Evolutionary conservation across 345 rosid genomes (phyloP).

Genomic region (Rhodamnia rubescens): DNA sequence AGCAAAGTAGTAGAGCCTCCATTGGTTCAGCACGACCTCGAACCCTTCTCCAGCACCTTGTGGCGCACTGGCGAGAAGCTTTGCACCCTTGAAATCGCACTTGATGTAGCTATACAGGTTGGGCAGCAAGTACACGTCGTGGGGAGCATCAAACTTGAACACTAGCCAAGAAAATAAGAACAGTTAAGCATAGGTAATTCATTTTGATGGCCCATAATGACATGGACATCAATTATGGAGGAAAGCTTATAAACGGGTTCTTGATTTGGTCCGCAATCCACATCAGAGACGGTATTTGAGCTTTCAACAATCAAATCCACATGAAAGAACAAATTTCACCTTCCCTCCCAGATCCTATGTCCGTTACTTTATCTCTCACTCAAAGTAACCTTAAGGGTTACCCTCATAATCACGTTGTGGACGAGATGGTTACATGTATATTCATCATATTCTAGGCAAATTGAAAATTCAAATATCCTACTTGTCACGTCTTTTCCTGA

Average conservation of each 20-base stretch:
- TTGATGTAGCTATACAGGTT: constrained; percentile 1
- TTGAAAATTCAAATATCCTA: neutral
- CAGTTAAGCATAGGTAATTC: neutral
- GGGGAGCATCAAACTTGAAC: constrained; percentile 13
- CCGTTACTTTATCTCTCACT: neutral
- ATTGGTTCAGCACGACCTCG: constrained; percentile 1
- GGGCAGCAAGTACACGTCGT: constrained; percentile 11
- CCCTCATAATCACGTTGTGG: neutral
- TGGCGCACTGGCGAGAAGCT: constrained; percentile 1
- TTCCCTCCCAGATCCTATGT: neutral
- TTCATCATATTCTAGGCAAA: neutral
- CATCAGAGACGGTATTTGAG: neutral
- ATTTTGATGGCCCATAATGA: neutral
- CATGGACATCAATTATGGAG: neutral
- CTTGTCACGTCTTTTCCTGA: neutral
- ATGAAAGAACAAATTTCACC: neutral
- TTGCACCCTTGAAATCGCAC: constrained; percentile 8
- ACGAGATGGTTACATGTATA: neutral
- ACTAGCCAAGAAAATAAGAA: neutral
- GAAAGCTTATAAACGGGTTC: neutral
- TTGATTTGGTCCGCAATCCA: neutral
- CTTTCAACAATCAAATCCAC: neutral
- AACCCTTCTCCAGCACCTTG: constrained; percentile 4
- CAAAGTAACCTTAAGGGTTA: neutral
- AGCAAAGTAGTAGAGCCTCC: constrained; percentile 11